phyloP scores from a whole-genome alignment of 495 filamentous ascomycete species.

The Neurospora terricola region DNA sequence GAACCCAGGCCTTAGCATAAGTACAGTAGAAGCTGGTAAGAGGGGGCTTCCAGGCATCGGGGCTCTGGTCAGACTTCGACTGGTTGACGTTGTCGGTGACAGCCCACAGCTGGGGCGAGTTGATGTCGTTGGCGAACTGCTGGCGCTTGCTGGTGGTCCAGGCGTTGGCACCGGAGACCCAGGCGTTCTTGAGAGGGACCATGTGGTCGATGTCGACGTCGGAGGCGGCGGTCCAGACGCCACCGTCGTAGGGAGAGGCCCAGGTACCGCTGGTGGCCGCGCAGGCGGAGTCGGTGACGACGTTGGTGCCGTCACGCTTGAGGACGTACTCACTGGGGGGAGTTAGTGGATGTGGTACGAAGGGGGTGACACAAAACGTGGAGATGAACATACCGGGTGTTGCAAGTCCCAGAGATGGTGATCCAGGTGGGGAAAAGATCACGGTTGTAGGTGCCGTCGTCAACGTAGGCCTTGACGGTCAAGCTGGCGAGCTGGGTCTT shows the following conservation, averaged over 20 bases:
- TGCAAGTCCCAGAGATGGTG: constrained; percentile 50
- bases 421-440: constrained; percentile 61
- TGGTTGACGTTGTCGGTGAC: constrained; percentile 69
- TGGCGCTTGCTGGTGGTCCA: constrained; percentile 56
- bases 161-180: constrained; percentile 48
- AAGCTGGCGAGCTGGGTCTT: constrained; percentile 43
- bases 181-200: constrained; percentile 64
- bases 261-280: constrained; percentile 49
- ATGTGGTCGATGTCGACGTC: constrained; percentile 72
- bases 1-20: constrained; percentile 62
- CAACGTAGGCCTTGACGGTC: constrained; percentile 41
- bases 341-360: background rate
- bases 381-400: constrained; percentile 27
- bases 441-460: constrained; percentile 47
- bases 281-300: constrained; percentile 43
- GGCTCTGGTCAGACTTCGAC: constrained; percentile 55
- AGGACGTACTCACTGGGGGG: constrained; percentile 51
- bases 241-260: constrained; percentile 59
- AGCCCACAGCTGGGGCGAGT: constrained; percentile 58
- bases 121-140: constrained; percentile 63
- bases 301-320: constrained; percentile 54
- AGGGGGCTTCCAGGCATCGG: constrained; percentile 66
- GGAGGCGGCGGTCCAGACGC: constrained; percentile 51
- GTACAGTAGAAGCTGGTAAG: constrained; percentile 60
- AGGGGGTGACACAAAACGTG: background rate